Evolutionary conservation across 2,329 filamentous ascomycete species (phyloP).

Genomic region (Sphaceloma murrayae): DNA sequence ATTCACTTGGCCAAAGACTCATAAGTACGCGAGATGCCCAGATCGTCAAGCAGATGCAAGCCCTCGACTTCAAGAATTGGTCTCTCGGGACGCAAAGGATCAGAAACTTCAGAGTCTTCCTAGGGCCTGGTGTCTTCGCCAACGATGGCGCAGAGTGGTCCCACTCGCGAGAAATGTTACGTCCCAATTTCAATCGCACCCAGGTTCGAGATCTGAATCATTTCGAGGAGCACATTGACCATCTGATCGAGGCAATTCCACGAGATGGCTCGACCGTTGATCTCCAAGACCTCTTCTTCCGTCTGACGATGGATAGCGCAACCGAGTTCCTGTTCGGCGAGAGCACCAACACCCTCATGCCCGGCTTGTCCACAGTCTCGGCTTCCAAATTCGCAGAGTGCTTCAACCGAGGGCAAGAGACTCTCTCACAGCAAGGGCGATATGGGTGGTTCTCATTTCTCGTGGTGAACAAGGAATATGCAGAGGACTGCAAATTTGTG

Average conservation of each 20-base stretch:
- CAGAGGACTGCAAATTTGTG: constrained; percentile 33
- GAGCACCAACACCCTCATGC: constrained; percentile 20
- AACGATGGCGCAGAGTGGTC: constrained; percentile 34
- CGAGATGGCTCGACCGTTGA: constrained; percentile 46
- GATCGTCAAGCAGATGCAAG: constrained; percentile 40
- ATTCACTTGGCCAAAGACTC: constrained; percentile 26
- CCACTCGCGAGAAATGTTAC: constrained; percentile 38
- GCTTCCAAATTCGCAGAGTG: constrained; percentile 25
- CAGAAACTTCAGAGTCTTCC: constrained; percentile 31
- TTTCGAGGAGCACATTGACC: constrained; percentile 51
- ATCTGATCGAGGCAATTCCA: constrained; percentile 51
- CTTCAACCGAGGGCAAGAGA: constrained; percentile 27
- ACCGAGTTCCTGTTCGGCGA: constrained; percentile 58
- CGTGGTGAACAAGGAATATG: constrained; percentile 30
- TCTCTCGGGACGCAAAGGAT: constrained; percentile 30
- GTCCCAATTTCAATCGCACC: constrained; percentile 44
- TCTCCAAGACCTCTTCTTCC: constrained; percentile 53
- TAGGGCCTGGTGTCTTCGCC: constrained; percentile 38
- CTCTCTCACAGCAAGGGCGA: constrained; percentile 20
- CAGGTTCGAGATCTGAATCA: constrained; percentile 46
- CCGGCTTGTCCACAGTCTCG: constrained; percentile 1
- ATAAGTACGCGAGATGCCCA: constrained; percentile 39
- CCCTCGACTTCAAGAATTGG: constrained; percentile 40
- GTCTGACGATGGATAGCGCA: constrained; percentile 54
- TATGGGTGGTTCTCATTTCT: constrained; percentile 19